Conservation (phyloP, 768 basidiomycete genomes). For the Boletus speciosus region DNA sequence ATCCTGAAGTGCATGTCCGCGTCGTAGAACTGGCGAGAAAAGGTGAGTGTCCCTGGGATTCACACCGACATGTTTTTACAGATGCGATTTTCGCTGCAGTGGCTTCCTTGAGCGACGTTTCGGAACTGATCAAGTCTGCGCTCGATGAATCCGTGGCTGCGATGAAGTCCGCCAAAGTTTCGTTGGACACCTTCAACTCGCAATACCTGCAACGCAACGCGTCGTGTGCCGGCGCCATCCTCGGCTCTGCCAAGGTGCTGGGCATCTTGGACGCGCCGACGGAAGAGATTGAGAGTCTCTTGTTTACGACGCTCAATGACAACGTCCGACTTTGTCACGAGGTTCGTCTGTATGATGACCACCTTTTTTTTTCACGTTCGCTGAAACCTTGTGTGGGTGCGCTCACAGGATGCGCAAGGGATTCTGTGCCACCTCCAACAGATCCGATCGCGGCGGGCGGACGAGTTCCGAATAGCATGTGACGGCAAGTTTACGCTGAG, state of each 20-base stretch:
- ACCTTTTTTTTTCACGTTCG: too few relatives aligned
- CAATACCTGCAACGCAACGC: constrained; percentile 70
- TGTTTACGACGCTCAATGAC: constrained; percentile 48
- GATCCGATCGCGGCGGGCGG: constrained; percentile 48
- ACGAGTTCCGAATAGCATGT: constrained; percentile 60
- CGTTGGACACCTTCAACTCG: constrained; percentile 66
- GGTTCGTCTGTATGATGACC: constrained; percentile 33
- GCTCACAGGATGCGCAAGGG: constrained; percentile 47
- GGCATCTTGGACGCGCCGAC: constrained; percentile 43
- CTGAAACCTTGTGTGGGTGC: neutral
- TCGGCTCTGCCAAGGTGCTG: constrained; percentile 63
- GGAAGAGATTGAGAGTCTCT: constrained; percentile 57
- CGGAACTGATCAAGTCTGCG: constrained; percentile 47
- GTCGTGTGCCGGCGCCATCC: constrained; percentile 45
- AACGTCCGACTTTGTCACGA: constrained; percentile 44
- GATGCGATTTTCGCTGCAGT: constrained; percentile 33
- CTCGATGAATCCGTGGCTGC: constrained; percentile 45
- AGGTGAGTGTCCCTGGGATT: constrained; percentile 35
- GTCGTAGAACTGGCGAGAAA: constrained; percentile 58
- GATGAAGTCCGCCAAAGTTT: constrained; percentile 54
- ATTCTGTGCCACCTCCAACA: constrained; percentile 48
- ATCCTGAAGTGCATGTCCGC: constrained; percentile 71
- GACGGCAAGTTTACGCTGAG: constrained; percentile 55
- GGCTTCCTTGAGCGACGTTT: constrained; percentile 40
- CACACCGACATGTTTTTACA: neutral